Conservation (phyloP, 208 protist species). For the Trypanosomatidae sp. region DNA sequence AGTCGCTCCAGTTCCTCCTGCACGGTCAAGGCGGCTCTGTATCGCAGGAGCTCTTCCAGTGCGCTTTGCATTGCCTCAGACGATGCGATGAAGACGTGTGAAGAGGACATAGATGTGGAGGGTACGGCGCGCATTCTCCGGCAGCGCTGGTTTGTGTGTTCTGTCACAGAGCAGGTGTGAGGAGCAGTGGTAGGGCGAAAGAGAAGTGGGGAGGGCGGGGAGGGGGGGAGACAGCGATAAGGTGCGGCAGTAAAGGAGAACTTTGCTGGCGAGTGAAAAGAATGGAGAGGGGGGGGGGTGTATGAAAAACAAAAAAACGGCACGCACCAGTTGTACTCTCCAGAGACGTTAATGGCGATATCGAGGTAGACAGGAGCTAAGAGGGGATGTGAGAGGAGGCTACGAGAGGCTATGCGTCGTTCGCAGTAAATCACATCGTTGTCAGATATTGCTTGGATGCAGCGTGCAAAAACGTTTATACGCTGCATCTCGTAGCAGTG, state of each 20-base stretch:
- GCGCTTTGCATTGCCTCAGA: not conserved
- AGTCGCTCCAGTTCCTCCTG: constrained; percentile 11
- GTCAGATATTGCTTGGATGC: not conserved
- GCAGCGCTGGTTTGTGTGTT: not conserved
- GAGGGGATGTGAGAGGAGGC: not conserved
- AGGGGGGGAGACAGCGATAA: not conserved
- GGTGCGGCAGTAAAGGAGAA: not conserved
- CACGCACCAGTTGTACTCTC: not conserved
- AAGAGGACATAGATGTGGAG: not conserved
- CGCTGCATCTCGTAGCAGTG: not conserved
- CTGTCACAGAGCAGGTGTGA: not conserved
- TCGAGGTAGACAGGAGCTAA: not conserved
- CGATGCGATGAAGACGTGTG: not conserved
- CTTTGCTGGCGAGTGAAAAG: not conserved
- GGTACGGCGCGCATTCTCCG: not conserved
- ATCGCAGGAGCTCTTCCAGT: constrained; percentile 17
- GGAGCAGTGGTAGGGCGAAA: not conserved
- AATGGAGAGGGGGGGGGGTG: not conserved
- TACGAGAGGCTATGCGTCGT: not conserved
- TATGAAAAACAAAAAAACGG: not conserved
- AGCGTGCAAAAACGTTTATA: not conserved
- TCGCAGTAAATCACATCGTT: not conserved
- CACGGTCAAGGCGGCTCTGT: constrained; percentile 15
- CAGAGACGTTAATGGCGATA: not conserved
- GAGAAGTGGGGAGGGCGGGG: not conserved